Evolutionary conservation across 257 asterid species (phyloP), one percentile per base, ranked within the genome.

Genomic region (Striga asiatica): DNA sequence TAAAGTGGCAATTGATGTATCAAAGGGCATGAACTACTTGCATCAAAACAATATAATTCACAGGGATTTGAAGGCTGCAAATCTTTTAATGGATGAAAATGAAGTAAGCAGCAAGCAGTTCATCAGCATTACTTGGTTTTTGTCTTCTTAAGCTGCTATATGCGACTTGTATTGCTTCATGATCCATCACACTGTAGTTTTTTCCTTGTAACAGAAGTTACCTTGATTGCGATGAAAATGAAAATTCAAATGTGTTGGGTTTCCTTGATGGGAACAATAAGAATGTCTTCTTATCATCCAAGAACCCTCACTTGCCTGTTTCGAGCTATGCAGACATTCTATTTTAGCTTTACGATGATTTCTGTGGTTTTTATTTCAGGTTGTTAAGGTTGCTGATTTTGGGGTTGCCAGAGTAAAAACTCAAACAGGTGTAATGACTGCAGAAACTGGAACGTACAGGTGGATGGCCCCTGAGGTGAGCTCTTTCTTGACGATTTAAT

Each of bases 381-480:
- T 88, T 62, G 94, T 88, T 39, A 92, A 92, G 76, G 97, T 92
- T 71, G 97, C 94, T 72, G 98, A 92, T 77, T 92, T 92, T 71
- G 98, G 98, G 8, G 98, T 92, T 60, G 98, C 98, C 50, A 75
- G 98, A 79, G 98, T 92, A 69, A 88, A 79, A 76, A 81, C 97
- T 43, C 95, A 88, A 67, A 77, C 91, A 18, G 98, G 98, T 54
- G 97, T 92, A 43, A 92, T 92, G 98, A 92, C 98, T 6, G 95
- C 98, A 60, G 98, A 92, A 77, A 92, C 98, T 13, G 98, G 98
- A 69, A 92, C 98, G 0, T 92, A 92, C 50, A 74, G 98, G 64
- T 92, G 98, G 98, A 92, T 92, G 98, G 97, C 98, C 45, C 98
- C 98, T 50, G 98, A 92, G 98, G 98, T 92, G 73, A 47, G 27